Evolutionary conservation across 177 flowering plant genomes (phyloP).

Genomic region (Tripterygium wilfordii): DNA sequence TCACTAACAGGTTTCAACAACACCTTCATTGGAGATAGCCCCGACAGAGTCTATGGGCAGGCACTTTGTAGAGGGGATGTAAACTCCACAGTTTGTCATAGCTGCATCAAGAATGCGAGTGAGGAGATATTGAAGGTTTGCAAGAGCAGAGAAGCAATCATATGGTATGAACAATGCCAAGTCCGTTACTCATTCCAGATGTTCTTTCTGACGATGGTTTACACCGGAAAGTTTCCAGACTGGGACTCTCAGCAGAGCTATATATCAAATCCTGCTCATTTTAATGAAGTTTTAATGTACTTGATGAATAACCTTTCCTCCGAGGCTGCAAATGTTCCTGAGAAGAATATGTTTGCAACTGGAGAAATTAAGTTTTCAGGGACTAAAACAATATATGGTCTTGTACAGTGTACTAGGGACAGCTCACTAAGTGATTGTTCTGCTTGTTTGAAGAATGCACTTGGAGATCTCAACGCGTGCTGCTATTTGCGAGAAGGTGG

Average conservation of each 20-base stretch:
- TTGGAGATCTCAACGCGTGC: conserved; percentile 9
- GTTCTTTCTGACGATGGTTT: conserved; percentile 2
- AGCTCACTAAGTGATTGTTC: conserved; percentile 7
- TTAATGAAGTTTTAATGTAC: not conserved
- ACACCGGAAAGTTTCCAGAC: conserved; percentile 5
- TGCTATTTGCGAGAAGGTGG: conserved; percentile 16
- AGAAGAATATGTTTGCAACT: conserved; percentile 10
- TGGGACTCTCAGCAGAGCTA: conserved; percentile 1
- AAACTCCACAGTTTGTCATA: conserved; percentile 7
- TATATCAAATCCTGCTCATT: conserved; percentile 6
- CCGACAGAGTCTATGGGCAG: conserved; percentile 16
- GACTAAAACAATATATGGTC: conserved; percentile 20
- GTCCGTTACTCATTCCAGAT: conserved; percentile 21
- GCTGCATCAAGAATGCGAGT: conserved; percentile 12
- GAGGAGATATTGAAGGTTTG: conserved; percentile 13
- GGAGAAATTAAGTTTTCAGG: conserved; percentile 5
- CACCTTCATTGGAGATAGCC: conserved; percentile 5
- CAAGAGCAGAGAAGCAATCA: conserved; percentile 9
- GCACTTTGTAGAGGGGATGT: conserved; percentile 25
- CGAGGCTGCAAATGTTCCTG: not conserved
- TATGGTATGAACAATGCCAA: conserved; percentile 23
- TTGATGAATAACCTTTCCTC: conserved; percentile 10
- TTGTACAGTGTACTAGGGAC: conserved; percentile 35
- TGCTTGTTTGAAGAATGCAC: conserved; percentile 9
- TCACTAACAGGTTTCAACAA: conserved; percentile 12